Percentiles rank a stretch among this genome's conserved stretches.
Evolutionary conservation across 495 filamentous ascomycete genomes (phyloP).

Genomic region (Penicillium daleae): DNA sequence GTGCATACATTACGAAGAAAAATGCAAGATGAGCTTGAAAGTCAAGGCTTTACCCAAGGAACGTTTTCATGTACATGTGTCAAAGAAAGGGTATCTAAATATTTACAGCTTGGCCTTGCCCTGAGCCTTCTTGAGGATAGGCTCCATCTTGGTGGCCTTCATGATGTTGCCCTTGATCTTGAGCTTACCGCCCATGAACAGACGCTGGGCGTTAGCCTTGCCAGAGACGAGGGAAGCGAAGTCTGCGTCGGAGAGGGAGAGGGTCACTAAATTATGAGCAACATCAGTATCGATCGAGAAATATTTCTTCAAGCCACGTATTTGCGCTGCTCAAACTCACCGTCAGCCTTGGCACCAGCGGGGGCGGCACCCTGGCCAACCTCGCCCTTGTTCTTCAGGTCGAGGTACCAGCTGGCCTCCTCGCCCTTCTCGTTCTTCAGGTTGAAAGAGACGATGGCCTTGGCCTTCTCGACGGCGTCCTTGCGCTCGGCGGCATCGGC

Average conservation of each 20-base stretch:
- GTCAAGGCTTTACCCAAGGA: neutral
- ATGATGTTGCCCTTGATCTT: slow-evolving; percentile 98
- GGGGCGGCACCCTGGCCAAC: slow-evolving; percentile 75
- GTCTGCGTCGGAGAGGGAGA: slow-evolving; percentile 82
- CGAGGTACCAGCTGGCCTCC: slow-evolving; percentile 88
- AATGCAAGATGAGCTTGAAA: neutral
- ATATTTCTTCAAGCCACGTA: neutral
- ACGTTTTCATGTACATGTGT: slow-evolving; percentile 21
- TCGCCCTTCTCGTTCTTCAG: slow-evolving; percentile 84
- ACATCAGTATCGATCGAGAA: slow-evolving; percentile 7
- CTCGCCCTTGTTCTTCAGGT: slow-evolving; percentile 85
- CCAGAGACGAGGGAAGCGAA: slow-evolving; percentile 81
- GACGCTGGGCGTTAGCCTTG: slow-evolving; percentile 89
- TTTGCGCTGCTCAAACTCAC: slow-evolving; percentile 58
- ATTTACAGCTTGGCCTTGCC: slow-evolving; percentile 81
- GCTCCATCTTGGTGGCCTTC: slow-evolving; percentile 98
- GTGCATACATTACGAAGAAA: neutral
- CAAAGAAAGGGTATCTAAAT: slow-evolving; percentile 41
- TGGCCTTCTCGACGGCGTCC: slow-evolving; percentile 84
- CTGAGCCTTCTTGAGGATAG: slow-evolving; percentile 87
- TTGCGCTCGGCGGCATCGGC: slow-evolving; percentile 74
- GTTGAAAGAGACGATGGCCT: slow-evolving; percentile 87
- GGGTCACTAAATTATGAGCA: slow-evolving; percentile 64
- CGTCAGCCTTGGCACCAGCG: slow-evolving; percentile 75
- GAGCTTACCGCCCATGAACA: slow-evolving; percentile 96